These are phyloP conservation scores for Paradendryphiella salina DNA, from an alignment of 2,329 filamentous ascomycete species.

Conservation along the genomic window DNA sequence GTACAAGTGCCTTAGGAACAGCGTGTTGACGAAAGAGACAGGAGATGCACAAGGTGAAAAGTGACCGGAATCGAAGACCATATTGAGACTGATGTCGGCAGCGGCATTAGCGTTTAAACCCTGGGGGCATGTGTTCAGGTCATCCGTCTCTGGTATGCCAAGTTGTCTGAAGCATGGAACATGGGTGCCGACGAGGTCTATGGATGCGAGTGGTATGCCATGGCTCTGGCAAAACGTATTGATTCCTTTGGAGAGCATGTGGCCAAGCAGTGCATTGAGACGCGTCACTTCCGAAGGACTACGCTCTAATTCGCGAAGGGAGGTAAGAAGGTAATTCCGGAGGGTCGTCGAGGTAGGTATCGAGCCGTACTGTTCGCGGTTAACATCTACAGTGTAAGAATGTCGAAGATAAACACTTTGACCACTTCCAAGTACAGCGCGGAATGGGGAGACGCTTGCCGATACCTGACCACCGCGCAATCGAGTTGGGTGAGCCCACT, in stretches of 20 bases:
- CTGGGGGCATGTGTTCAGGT: constrained; percentile 50
- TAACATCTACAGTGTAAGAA: not conserved
- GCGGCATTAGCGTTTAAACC: constrained; percentile 62
- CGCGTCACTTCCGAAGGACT: constrained; percentile 59
- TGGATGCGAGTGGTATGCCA: constrained; percentile 49
- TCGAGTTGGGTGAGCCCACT: constrained; percentile 62
- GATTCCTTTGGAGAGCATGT: constrained; percentile 59
- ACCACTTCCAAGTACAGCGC: constrained; percentile 62
- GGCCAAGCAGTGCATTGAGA: constrained; percentile 61
- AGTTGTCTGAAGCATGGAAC: constrained; percentile 50
- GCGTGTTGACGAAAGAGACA: constrained; percentile 61
- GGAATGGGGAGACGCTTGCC: constrained; percentile 55
- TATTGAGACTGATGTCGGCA: constrained; percentile 60
- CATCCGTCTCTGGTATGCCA: constrained; percentile 21
- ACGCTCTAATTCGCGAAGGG: constrained; percentile 60
- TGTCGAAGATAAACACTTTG: constrained; percentile 14
- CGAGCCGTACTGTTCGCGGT: constrained; percentile 55
- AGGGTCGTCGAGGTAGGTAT: constrained; percentile 58
- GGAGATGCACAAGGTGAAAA: constrained; percentile 60
- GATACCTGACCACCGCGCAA: constrained; percentile 61
- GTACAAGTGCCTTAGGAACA: constrained; percentile 60
- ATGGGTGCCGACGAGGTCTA: constrained; percentile 63
- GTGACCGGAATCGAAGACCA: constrained; percentile 62
- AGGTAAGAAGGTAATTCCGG: constrained; percentile 61
- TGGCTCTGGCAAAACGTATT: constrained; percentile 55